Evolutionary conservation across 768 basidiomycete species (phyloP), one percentile per base, ranked within the genome.

Genomic region (Kwoniella shandongensis): DNA sequence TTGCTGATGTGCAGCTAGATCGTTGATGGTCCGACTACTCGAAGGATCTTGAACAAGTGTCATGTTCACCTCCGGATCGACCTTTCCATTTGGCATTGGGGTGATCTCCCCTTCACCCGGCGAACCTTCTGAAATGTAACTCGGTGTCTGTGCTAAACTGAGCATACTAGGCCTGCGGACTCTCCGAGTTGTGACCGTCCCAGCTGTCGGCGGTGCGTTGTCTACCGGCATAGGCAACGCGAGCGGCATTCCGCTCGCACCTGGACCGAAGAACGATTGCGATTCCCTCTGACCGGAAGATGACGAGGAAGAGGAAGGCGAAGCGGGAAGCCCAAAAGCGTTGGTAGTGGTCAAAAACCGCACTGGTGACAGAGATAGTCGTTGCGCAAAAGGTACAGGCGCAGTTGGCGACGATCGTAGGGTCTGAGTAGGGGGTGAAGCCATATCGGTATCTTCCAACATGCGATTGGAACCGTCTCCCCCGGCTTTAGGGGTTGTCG

Each of bases 151-250:
- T 6, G 66, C 65, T 13, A 69, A 54, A 39, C 61, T 60, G 23
- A 72, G 44, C 67, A 69, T 63, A 25, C 68, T 69, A 11, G 70
- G 70, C 38, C 70, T 47, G 11, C 70, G 39, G 7, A 72, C 25
- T 57, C 57, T 48, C 15, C 58, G 40, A 15, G 63, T 63, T 2
- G 60, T 45, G 3, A 59, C 47, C 3, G 57, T 57, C 18, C 57
- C 66, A 30, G 59, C 56, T 30, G 58, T 50, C 0, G 64, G 59
- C 11, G 66, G 66, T 1, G 66, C 61, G 15, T 41, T 46, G 27
- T 58, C 50, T 3, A 58, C 49, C 30, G 25, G 45, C 48, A 57
- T 57, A 17, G 6, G 32, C 32, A 13, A 32, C 6, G 32, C 7
- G 6, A 32, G 13, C 7, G 32, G 25, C 36, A 23, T 17, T 48